Evolutionary conservation across 345 rosid species (phyloP).

Genomic region (Melastoma malabathricum): DNA sequence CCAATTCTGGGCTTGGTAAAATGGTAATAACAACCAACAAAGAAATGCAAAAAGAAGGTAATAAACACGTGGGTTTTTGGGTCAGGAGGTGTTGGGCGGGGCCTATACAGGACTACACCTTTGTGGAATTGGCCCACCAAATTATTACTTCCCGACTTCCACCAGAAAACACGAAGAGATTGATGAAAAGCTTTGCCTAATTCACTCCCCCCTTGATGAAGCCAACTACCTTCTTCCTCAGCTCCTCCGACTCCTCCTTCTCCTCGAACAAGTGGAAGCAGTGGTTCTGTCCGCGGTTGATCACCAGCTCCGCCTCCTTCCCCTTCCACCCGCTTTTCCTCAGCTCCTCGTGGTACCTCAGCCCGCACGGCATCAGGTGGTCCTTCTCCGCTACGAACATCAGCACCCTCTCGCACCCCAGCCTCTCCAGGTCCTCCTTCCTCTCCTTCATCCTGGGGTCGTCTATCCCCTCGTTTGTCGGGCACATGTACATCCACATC

Average conservation of each 20-base stretch:
- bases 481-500: neutral
- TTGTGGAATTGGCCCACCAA: too few species aligned
- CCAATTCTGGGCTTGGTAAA: too few species aligned
- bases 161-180: too few species aligned
- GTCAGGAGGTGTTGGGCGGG: too few species aligned
- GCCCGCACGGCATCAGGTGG: constrained; percentile 8
- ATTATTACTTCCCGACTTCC: too few species aligned
- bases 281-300: neutral
- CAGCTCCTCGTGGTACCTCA: constrained; percentile 5
- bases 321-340: constrained; percentile 8
- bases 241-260: neutral
- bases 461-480: neutral
- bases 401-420: constrained; percentile 9
- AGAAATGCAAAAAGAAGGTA: too few species aligned
- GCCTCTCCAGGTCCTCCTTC: constrained; percentile 1
- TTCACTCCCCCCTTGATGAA: neutral
- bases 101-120: too few species aligned
- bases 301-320: constrained; percentile 2
- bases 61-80: too few species aligned
- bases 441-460: neutral
- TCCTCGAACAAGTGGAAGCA: constrained; percentile 3
- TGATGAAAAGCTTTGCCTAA: neutral
- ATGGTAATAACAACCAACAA: too few species aligned
- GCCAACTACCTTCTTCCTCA: constrained; percentile 1
- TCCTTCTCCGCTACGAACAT: constrained; percentile 28